These are phyloP conservation scores for Ramichloridium luteum DNA, from an alignment of 2,329 filamentous ascomycete genomes.

Conservation along the genomic window DNA sequence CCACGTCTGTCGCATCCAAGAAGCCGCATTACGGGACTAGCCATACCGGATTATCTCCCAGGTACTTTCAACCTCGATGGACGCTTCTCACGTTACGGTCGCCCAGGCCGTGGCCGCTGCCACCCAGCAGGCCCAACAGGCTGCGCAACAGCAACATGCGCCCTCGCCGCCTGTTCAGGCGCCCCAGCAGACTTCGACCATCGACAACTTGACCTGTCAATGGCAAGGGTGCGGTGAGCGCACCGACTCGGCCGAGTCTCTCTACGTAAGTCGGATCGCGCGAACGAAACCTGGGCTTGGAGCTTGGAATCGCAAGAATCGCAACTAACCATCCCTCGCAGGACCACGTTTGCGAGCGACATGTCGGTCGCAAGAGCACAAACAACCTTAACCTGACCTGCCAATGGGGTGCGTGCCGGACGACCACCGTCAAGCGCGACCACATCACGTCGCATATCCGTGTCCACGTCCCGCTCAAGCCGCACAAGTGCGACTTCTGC, in stretches of 20 bases:
- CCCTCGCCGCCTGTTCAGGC: slow-evolving; percentile 21
- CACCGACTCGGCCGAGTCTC: slow-evolving; percentile 44
- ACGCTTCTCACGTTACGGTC: slow-evolving; percentile 11
- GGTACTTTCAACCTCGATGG: too few species aligned
- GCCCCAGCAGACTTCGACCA: slow-evolving; percentile 20
- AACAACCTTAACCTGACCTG: slow-evolving; percentile 97
- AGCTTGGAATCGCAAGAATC: too few species aligned
- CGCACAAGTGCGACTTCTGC: slow-evolving; percentile 97
- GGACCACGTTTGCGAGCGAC: slow-evolving; percentile 97
- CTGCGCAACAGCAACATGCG: slow-evolving; percentile 11
- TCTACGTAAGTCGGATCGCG: slow-evolving; percentile 53
- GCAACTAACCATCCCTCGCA: slow-evolving; percentile 29
- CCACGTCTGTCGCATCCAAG: too few species aligned
- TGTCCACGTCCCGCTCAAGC: slow-evolving; percentile 96
- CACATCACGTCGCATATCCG: slow-evolving; percentile 99
- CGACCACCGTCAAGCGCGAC: slow-evolving; percentile 94
- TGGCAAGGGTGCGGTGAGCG: slow-evolving; percentile 53
- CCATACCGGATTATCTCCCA: too few species aligned
- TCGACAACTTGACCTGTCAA: slow-evolving; percentile 43
- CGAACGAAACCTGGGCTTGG: too few species aligned
- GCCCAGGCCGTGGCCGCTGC: slow-evolving; percentile 22
- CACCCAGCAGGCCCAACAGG: slow-evolving; percentile 18
- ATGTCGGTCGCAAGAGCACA: slow-evolving; percentile 97
- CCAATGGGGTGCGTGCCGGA: slow-evolving; percentile 92
- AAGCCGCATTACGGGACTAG: too few species aligned